Conservation (phyloP, 176 grass and related monocot species). For the Triticum monococcum region DNA sequence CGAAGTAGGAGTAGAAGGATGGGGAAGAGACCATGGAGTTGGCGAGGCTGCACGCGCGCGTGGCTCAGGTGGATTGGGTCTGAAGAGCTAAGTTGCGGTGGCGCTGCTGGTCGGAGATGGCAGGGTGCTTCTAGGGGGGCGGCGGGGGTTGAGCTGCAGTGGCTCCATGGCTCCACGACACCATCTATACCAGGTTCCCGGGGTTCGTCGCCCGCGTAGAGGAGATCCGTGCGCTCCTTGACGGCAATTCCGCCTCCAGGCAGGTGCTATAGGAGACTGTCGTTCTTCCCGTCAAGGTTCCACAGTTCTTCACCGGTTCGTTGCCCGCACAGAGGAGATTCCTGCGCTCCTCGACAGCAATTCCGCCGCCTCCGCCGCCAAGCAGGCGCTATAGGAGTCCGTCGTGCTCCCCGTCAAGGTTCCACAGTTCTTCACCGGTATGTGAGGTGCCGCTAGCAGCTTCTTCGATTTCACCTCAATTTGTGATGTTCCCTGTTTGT, state of each 20-base stretch:
- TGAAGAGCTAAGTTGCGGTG: too few relatives aligned
- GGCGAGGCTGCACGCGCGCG: too few relatives aligned
- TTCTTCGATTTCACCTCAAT: background rate
- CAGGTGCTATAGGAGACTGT: conserved; percentile 71
- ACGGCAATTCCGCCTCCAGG: conserved; percentile 17
- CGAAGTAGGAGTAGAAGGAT: too few relatives aligned
- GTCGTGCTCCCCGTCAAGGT: conserved; percentile 65
- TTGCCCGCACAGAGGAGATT: conserved; percentile 13
- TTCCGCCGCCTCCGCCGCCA: conserved; percentile 31
- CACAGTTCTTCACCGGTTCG: conserved; percentile 61
- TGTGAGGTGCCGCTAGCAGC: background rate
- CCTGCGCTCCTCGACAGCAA: conserved; percentile 32
- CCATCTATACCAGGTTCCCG: background rate
- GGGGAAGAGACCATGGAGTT: too few relatives aligned
- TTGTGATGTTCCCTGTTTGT: too few relatives aligned
- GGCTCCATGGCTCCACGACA: too few relatives aligned
- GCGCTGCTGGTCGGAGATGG: too few relatives aligned
- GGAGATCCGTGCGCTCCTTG: conserved; percentile 23
- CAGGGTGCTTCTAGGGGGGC: too few relatives aligned
- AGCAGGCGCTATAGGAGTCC: conserved; percentile 71
- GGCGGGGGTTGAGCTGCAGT: too few relatives aligned
- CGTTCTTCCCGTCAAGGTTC: conserved; percentile 61
- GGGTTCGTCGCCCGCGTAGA: background rate
- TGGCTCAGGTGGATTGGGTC: too few relatives aligned
- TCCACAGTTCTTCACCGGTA: conserved; percentile 68